A percentile compares a stretch with the other conserved stretches of the same genome.
Evolutionary conservation across 1,139 yeast genomes (phyloP).

Genomic region (Debaryomyces sp.): DNA sequence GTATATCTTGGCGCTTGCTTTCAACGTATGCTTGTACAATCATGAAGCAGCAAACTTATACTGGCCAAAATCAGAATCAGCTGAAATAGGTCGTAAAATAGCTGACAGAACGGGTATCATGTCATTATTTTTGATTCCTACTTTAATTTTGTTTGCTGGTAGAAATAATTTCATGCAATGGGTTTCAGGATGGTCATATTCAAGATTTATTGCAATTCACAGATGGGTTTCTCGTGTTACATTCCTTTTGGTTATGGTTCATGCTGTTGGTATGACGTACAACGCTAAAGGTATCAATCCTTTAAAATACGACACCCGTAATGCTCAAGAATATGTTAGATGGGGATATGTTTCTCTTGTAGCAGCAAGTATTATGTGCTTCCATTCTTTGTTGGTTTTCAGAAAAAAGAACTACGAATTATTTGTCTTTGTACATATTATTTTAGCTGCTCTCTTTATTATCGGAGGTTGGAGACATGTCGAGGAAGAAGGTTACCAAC

Average conservation of each 20-base stretch:
- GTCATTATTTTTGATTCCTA: constrained; percentile 51
- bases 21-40: constrained; percentile 44
- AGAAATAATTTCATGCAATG: constrained; percentile 67
- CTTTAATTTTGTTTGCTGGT: constrained; percentile 59
- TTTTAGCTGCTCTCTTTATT: constrained; percentile 57
- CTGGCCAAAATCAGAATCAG: constrained; percentile 27
- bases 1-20: constrained; percentile 50
- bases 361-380: constrained; percentile 39
- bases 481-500: constrained; percentile 42
- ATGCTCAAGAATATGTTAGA: constrained; percentile 39
- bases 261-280: constrained; percentile 50
- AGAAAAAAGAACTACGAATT: constrained; percentile 65
- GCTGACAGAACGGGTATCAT: constrained; percentile 65
- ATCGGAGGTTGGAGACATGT: constrained; percentile 65
- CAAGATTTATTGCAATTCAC: constrained; percentile 65
- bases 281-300: constrained; percentile 16
- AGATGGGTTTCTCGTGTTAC: constrained; percentile 62
- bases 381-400: constrained; percentile 53
- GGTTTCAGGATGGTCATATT: constrained; percentile 66
- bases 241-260: constrained; percentile 48
- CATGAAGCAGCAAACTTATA: constrained; percentile 36
- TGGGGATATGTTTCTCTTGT: constrained; percentile 60
- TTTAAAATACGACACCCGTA: constrained; percentile 41
- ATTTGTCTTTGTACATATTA: constrained; percentile 60
- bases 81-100: constrained; percentile 54